A percentile compares a stretch with the other conserved stretches of the same genome.
Evolutionary conservation across 345 rosid species (phyloP).

Genomic region (Streptanthus diversifolius): DNA sequence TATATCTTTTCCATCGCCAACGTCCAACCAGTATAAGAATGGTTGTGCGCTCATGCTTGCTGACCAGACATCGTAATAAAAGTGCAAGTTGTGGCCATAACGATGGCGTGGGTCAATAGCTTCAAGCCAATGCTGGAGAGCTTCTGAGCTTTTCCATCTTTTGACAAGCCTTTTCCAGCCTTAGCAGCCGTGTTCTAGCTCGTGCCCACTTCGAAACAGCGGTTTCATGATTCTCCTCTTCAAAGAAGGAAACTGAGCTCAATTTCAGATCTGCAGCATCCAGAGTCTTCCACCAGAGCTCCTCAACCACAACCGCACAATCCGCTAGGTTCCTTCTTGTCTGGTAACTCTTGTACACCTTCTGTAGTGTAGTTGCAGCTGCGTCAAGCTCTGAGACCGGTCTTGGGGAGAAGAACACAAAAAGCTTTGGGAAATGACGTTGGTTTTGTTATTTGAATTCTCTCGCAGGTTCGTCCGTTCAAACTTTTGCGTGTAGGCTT

Average conservation of each 20-base stretch:
- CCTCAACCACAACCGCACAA: conserved; percentile 66
- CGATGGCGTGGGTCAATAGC: conserved; percentile 87
- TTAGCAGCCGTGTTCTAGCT: conserved; percentile 63
- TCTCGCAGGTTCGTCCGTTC: conserved; percentile 24
- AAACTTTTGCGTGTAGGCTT: conserved; percentile 11
- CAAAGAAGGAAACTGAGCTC: conserved; percentile 54
- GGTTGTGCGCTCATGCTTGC: conserved; percentile 63
- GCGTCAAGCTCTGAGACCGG: conserved; percentile 57
- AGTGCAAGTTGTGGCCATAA: conserved; percentile 83
- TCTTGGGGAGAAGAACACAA: conserved; percentile 47
- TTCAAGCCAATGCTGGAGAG: conserved; percentile 81
- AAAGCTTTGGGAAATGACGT: conserved; percentile 45
- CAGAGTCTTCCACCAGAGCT: conserved; percentile 75
- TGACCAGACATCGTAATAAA: conserved; percentile 70
- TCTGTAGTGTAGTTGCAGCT: conserved; percentile 76
- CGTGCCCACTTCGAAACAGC: conserved; percentile 58
- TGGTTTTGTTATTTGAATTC: conserved; percentile 42
- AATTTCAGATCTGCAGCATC: conserved; percentile 52
- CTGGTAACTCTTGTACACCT: conserved; percentile 81
- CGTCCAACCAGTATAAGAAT: conserved; percentile 83
- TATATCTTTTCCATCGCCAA: conserved; percentile 69
- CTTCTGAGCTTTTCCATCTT: conserved; percentile 76
- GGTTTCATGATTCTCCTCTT: conserved; percentile 54
- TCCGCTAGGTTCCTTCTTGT: conserved; percentile 78
- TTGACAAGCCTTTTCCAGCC: conserved; percentile 68